Base-by-base conservation (phyloP, 495 filamentous ascomycete genomes). In the Parathielavia appendiculata region DNA sequence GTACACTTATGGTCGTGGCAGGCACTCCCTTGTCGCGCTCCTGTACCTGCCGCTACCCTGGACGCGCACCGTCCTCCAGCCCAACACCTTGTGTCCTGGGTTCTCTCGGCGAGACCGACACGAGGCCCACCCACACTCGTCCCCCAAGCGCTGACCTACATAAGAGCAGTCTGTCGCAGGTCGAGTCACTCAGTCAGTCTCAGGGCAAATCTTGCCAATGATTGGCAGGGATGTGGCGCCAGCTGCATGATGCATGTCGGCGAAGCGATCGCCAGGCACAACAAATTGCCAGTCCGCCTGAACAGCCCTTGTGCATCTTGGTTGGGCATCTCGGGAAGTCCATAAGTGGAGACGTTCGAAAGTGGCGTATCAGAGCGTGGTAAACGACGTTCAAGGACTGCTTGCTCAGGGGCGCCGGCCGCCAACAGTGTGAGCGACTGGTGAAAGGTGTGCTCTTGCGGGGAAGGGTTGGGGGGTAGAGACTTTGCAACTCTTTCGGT, bases 31-130 rank as follows among this genome's bases (percentile, higher is more conserved):
- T 52, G 30, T 40, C 49, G 36, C 35, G 35, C 49, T 12, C 26
- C 26, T 35, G n/a, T 52, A 14, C 22, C 49, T 52, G 49, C 49
- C 20, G 26, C 49, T 20, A 19, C 49, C 49, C 49, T 26, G 10
- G 35, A 52, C 35, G 49, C 36, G 49, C 19, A 39, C 49, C 49
- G 26, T 5, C 49, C 26, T 35, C 49, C 20, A 52, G 14, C 11
- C 49, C 19, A 52, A 40, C 49, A 35, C 49, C 49, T 52, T 6
- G 36, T 52, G 35, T 52, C 49, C 35, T 40, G 26, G 36, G 49
- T 40, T 52, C 36, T 36, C 36, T 52, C 49, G 49, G 35, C 49
- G 49, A 52, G 49, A 52, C 49, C 49, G 35, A 40, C 36, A 40
- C 19, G n/a, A 52, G 49, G 49, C n/a, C 49, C 36, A 52, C 20